phyloP scores from a whole-genome alignment of 2,329 filamentous ascomycete species.

The Erysiphe pulchra region DNA sequence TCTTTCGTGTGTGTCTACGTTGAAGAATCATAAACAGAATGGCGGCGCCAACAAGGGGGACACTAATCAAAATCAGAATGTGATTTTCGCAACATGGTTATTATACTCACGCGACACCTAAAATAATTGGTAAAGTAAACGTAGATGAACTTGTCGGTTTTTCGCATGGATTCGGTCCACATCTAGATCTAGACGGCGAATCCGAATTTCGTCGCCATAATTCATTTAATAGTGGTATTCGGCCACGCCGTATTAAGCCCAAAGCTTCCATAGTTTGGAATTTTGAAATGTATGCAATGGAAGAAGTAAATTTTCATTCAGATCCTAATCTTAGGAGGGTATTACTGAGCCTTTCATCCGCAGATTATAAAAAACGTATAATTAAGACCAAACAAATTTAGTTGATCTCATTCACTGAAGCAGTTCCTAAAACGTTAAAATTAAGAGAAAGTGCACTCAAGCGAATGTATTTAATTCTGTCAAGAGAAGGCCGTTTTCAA shows the following conservation, averaged over 20 bases:
- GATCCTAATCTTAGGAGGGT: neutral
- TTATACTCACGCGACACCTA: constrained; percentile 42
- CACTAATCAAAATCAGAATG: constrained; percentile 22
- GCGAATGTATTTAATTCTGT: neutral
- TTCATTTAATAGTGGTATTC: neutral
- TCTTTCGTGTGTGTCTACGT: constrained; percentile 45
- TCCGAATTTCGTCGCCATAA: constrained; percentile 4
- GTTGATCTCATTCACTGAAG: too few species aligned
- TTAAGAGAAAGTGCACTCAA: neutral
- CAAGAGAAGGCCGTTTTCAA: neutral
- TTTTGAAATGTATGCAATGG: neutral
- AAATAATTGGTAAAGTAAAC: constrained; percentile 38
- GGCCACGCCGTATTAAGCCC: too few species aligned
- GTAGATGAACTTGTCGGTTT: constrained; percentile 28
- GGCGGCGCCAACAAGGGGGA: constrained; percentile 45
- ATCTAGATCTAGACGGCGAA: constrained; percentile 7
- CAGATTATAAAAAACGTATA: neutral
- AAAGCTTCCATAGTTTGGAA: too few species aligned
- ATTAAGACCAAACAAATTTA: too few species aligned
- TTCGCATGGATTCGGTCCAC: constrained; percentile 24
- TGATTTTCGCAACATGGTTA: neutral
- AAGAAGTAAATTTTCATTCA: neutral
- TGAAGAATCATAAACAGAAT: constrained; percentile 53
- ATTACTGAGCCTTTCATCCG: neutral
- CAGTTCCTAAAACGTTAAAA: too few species aligned